Evolutionary conservation across 2,329 filamentous ascomycete genomes (phyloP), one percentile per base, ranked within the genome.

Genomic region (Dactylellina sp.): DNA sequence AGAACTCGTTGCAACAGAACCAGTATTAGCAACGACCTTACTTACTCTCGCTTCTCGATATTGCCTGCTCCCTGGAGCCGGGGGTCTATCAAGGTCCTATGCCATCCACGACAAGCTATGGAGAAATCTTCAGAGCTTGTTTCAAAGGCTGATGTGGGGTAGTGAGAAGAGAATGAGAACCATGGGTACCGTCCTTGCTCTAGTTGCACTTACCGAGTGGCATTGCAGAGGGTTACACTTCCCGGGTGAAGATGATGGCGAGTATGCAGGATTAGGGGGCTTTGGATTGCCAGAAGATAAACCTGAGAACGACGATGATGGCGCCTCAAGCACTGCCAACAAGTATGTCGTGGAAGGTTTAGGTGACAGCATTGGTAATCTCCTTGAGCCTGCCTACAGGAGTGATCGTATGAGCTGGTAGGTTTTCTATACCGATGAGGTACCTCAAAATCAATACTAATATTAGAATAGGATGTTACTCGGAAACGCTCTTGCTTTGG

Each of bases 381-480:
- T 95, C 92, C 87, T 98, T 2, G 95, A 99, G 81, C 95, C 95
- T 1, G 94, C 92, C 7, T 97, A 94, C 92, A 87, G 94, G 78
- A 92, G 90, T 76, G 74, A 76, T 24, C 61, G 66, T 24, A 75
- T 71, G 75, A 71, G 59, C 42, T 76, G 71, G 56, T 66, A 64
- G 7, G 70, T 39, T 18, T 24, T n/a, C 16, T 32, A 14, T 11
- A 11, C 16, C 24, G 7, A 49, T 5, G 18, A 40, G 3, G 7
- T 18, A 25, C 22, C 28, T 56, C 22, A 24, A 44, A 63, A 77
- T 24, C 47, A 62, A 37, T 53, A 47, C 20, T 94, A 97, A 79
- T 90, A 93, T 62, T 96, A 97, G 91, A 96, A 92, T 80, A 97
- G 94, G 94, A 97, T 97, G 92, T 84, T 98, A 12, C 85, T 98